Conservation (phyloP, 345 rosid species). For the Gossypium thurberi region DNA sequence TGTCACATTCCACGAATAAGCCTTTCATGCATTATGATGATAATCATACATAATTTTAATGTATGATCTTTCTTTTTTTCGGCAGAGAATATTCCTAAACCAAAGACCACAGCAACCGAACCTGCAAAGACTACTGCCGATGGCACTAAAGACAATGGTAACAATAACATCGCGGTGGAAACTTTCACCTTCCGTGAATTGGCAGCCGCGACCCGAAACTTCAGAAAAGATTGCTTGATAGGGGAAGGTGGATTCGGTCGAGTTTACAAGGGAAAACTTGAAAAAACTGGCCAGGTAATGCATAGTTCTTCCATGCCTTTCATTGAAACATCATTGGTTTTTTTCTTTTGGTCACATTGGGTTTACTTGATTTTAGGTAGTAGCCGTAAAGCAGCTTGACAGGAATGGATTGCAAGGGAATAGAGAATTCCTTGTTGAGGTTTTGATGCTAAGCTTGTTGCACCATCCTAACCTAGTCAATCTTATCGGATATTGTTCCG, state of each 20-base stretch:
- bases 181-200: constrained; percentile 80
- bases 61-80: neutral
- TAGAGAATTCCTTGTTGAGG: constrained; percentile 61
- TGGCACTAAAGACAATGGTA: constrained; percentile 20
- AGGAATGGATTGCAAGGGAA: constrained; percentile 64
- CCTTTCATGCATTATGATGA: no score
- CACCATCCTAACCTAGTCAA: constrained; percentile 59
- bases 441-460: constrained; percentile 54
- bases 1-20: neutral
- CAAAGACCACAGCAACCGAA: constrained; percentile 3
- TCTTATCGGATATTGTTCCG: constrained; percentile 66
- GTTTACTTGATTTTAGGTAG: constrained; percentile 27
- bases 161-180: constrained; percentile 51
- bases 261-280: constrained; percentile 79
- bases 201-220: constrained; percentile 84
- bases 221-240: constrained; percentile 74
- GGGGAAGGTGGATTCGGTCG: constrained; percentile 98
- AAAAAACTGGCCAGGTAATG: constrained; percentile 53
- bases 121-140: constrained; percentile 20
- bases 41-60: neutral
- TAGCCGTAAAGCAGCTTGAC: constrained; percentile 65
- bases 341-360: neutral
- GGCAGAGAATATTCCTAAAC: constrained; percentile 20
- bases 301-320: neutral
- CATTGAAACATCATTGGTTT: neutral